These are phyloP conservation scores for Ceratobasidium sp. DNA, from an alignment of 1,284 basidiomycete species.

Conservation along the genomic window DNA sequence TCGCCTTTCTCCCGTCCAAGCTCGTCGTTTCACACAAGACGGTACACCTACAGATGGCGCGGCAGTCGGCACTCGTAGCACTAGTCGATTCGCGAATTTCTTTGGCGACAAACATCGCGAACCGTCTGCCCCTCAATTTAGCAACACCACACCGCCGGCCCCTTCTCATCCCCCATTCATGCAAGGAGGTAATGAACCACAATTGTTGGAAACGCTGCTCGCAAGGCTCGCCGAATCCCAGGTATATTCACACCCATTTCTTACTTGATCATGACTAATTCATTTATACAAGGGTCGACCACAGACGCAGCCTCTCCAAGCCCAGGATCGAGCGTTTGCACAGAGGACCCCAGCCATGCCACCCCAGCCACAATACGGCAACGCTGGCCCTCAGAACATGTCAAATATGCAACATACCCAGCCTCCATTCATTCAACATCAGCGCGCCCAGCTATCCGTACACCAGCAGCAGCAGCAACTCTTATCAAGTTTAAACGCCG, in stretches of 20 bases:
- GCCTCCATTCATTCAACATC: conserved; percentile 49
- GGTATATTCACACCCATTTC: not conserved
- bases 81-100: conserved; percentile 78
- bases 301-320: conserved; percentile 14
- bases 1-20: conserved; percentile 32
- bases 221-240: conserved; percentile 34
- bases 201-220: conserved; percentile 27
- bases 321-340: conserved; percentile 23
- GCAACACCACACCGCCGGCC: conserved; percentile 8
- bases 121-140: conserved; percentile 32
- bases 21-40: conserved; percentile 33
- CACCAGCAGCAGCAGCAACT: conserved; percentile 48
- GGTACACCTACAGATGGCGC: conserved; percentile 19
- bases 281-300: conserved; percentile 7
- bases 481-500: conserved; percentile 31
- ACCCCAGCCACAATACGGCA: conserved; percentile 17
- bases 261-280: not conserved
- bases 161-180: conserved; percentile 1
- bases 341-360: conserved; percentile 17
- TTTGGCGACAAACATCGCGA: conserved; percentile 66
- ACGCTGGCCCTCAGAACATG: conserved; percentile 5
- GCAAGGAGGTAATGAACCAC: conserved; percentile 11
- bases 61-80: conserved; percentile 32
- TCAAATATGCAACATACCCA: conserved; percentile 49
- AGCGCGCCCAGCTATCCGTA: conserved; percentile 49